phyloP scores from a whole-genome alignment of 306 rosid species.

The Quercus engelmannii region DNA sequence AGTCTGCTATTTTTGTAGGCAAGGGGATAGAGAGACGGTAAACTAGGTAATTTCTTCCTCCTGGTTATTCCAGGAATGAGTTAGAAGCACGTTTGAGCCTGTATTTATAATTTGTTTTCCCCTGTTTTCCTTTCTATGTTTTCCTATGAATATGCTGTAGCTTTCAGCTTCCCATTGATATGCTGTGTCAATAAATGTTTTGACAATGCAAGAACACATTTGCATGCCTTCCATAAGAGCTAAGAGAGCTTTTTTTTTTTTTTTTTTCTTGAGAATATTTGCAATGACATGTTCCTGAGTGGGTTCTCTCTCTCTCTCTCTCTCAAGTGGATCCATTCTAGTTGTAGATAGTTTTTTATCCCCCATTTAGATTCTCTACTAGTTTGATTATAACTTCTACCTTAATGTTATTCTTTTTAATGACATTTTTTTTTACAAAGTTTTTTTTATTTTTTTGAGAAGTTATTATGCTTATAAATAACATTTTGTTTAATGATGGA shows the following conservation, averaged over 20 bases:
- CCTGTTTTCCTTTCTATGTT: constrained; percentile 42
- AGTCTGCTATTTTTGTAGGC: constrained; percentile 66
- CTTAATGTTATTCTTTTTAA: too few species aligned
- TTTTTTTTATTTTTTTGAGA: too few species aligned
- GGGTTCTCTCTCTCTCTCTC: neutral
- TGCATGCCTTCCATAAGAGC: constrained; percentile 37
- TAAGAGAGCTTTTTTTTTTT: constrained; percentile 41
- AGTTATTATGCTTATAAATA: too few species aligned
- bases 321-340: neutral
- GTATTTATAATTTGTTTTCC: constrained; percentile 63
- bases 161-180: constrained; percentile 40
- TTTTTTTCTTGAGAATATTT: constrained; percentile 23
- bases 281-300: constrained; percentile 15
- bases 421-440: too few species aligned
- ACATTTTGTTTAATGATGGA: too few species aligned
- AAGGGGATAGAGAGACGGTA: constrained; percentile 60
- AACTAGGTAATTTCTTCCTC: constrained; percentile 40
- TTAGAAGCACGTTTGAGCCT: constrained; percentile 44
- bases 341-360: neutral
- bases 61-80: constrained; percentile 39
- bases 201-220: constrained; percentile 52
- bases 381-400: too few species aligned
- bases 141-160: constrained; percentile 40
- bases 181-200: constrained; percentile 63
- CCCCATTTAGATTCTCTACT: too few species aligned